phyloP scores from a whole-genome alignment of 768 basidiomycete species.

The Tylopilus rubrobrunneus region DNA sequence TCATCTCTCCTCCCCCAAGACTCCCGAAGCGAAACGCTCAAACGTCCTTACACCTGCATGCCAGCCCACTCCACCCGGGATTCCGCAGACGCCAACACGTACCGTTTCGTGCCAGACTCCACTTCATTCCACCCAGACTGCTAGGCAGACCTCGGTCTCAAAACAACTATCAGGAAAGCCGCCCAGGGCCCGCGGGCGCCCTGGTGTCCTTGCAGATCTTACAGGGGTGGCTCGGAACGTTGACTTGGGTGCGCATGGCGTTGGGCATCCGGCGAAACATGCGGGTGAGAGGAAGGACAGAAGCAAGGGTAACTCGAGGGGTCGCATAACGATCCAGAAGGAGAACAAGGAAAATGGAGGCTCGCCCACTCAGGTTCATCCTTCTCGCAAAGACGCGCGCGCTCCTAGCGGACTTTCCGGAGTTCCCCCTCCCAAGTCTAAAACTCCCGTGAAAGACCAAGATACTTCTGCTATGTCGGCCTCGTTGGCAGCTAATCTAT shows the following conservation, averaged over 20 bases:
- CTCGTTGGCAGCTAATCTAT: slow-evolving; percentile 17
- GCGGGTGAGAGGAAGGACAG: slow-evolving; percentile 28
- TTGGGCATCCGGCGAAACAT: slow-evolving; percentile 17
- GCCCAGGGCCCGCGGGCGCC: slow-evolving; percentile 23
- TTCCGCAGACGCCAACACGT: slow-evolving; percentile 6
- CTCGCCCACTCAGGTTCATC: background rate
- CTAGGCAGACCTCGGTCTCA: slow-evolving; percentile 4
- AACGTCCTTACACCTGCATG: background rate
- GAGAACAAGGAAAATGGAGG: slow-evolving; percentile 29
- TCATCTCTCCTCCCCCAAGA: background rate
- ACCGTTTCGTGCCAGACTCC: slow-evolving; percentile 23
- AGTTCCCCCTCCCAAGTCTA: slow-evolving; percentile 9
- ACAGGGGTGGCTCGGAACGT: slow-evolving; percentile 35
- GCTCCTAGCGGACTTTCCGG: background rate
- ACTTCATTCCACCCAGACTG: slow-evolving; percentile 14
- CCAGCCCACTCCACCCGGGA: background rate
- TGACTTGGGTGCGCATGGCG: slow-evolving; percentile 28
- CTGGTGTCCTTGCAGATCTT: slow-evolving; percentile 37
- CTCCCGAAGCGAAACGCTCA: slow-evolving; percentile 13
- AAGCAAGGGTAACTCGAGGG: slow-evolving; percentile 21
- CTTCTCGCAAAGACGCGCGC: slow-evolving; percentile 8
- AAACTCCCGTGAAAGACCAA: slow-evolving; percentile 16
- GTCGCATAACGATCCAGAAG: slow-evolving; percentile 12
- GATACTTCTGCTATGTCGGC: slow-evolving; percentile 7
- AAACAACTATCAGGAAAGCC: slow-evolving; percentile 29